Conservation (phyloP, 805 yeast genomes). For the Priceomyces castillae region DNA sequence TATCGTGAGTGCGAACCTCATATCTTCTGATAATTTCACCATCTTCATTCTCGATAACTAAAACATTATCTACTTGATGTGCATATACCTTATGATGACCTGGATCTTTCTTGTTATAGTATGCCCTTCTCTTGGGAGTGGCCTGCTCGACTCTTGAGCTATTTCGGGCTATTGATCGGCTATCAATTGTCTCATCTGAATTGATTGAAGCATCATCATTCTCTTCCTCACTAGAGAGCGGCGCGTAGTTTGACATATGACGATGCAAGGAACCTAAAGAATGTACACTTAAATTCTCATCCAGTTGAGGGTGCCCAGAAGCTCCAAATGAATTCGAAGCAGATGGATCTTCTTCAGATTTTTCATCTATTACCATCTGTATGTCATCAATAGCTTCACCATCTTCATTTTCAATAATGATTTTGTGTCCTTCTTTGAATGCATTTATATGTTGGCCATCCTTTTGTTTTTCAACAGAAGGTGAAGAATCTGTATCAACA, state of each 20-base stretch:
- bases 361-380: constrained; percentile 25
- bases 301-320: neutral
- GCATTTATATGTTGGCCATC: constrained; percentile 23
- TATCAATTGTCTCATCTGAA: constrained; percentile 5
- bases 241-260: constrained; percentile 33
- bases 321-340: neutral
- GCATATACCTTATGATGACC: constrained; percentile 54
- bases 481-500: constrained; percentile 8
- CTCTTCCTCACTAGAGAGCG: constrained; percentile 16
- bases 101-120: constrained; percentile 30
- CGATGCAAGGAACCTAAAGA: constrained; percentile 40
- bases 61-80: constrained; percentile 71
- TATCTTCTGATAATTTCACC: constrained; percentile 90
- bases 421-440: constrained; percentile 61
- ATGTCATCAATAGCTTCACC: constrained; percentile 74
- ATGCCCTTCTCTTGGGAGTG: constrained; percentile 20
- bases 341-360: neutral
- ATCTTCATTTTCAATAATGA: constrained; percentile 76
- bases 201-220: constrained; percentile 7
- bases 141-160: constrained; percentile 11
- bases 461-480: constrained; percentile 1
- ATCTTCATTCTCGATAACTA: constrained; percentile 84
- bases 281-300: constrained; percentile 32
- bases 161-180: constrained; percentile 11
- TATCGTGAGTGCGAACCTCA: constrained; percentile 58